Evolutionary conservation across 768 basidiomycete genomes (phyloP), one percentile per base, ranked within the genome.

Genomic region (Termitomyces sp.): DNA sequence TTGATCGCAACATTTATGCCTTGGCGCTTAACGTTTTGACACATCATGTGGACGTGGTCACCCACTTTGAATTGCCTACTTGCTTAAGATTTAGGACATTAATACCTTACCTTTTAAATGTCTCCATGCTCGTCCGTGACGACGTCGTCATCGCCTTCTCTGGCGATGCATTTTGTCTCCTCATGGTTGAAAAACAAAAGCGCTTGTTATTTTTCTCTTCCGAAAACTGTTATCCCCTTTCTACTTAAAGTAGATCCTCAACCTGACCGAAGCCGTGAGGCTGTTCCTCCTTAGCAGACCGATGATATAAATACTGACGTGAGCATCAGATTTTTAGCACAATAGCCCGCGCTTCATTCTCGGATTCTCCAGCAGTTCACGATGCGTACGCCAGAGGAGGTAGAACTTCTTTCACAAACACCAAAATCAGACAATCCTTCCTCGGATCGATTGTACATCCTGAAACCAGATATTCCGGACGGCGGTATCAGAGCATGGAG

Each of bases 401-500:
- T n/a, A n/a, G 52, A 41, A 15, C 53, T n/a, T 31, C 53, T 54
- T 27, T 13, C 53, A 7, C 39, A 27, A 30, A 1, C 53, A 7
- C 39, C 39, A 30, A 1, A 15, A 41, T n/a, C 27, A 41, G 12
- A n/a, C 3, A 6, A 20, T 42, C 11, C 11, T 18, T 41, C 16
- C 36, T 18, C 16, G 5, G 18, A 13, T 31, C 27, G 37, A 31
- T 13, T 8, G 37, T n/a, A 13, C 33, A 6, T 36, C 3, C 22
- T 22, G 15, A 51, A 42, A 31, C 13, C 57, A 15, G 39, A 41
- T n/a, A 57, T 60, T 41, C 51, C 55, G 30, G 62, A 63, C 27
- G 55, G 58, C 2, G 61, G 58, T 15, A 36, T 63, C 8, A 48
- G 52, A 44, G 61, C 55, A 30, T 63, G 61, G 61, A 57, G 55